Evolutionary conservation across 495 filamentous ascomycete species (phyloP), one percentile per base, ranked within the genome.

Genomic region (Trichoderma orchidacearum): DNA sequence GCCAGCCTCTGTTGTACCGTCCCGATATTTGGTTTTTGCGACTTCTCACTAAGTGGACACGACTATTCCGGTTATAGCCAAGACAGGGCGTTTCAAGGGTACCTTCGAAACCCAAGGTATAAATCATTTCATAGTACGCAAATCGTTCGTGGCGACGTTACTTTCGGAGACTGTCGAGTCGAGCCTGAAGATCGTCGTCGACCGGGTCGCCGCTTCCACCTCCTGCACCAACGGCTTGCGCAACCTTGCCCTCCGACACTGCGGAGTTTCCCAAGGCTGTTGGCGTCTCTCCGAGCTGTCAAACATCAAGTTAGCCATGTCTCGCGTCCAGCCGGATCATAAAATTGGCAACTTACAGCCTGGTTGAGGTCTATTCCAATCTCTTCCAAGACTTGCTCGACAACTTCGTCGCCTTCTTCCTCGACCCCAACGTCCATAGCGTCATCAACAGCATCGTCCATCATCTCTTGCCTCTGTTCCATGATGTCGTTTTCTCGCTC

Each of bases 381-480:
- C 70, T 96, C 93, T 71, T 97, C 94, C 64, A 97, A 68, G 5
- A 98, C 87, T 66, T 96, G 88, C 66, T 94, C 91, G 27, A 98
- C 88, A 45, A 98, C 87, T 70, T 98, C 94, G 59, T 98, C 93
- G 9, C 90, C 89, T 66, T 91, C 87, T 61, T 89, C 90, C 60
- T 90, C 87, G 56, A 93, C 82, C 55, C 93, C 91, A 29, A 96
- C 77, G 15, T 94, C 93, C 53, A 92, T 97, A 35, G 90, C 93
- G 67, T 98, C 94, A 68, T 98, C 94, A 52, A 97, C 94, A n/a
- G 89, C 93, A 71, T 97, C 94, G 66, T 96, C 93, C 94, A 98
- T 96, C 89, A 97, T 97, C 66, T 98, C 93, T 72, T 97, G 90
- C 58, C 93, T 80, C 72, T 97, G 88, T 67, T 98, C 93, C 93